Evolutionary conservation across 495 filamentous ascomycete species (phyloP).

Genomic region (Xylaria cubensis): DNA sequence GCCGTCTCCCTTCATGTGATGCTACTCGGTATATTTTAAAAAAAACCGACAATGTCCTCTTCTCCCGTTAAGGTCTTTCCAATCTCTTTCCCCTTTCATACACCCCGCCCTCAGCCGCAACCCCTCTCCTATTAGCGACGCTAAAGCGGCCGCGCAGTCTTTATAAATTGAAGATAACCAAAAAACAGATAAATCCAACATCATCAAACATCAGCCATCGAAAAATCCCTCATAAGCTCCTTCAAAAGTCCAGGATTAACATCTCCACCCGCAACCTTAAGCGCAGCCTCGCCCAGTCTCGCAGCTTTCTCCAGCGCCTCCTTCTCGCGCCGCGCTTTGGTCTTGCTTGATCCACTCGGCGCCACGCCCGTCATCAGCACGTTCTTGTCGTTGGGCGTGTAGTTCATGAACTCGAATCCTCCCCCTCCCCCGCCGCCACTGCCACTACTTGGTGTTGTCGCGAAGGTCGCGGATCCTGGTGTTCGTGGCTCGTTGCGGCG

Average conservation of each 20-base stretch:
- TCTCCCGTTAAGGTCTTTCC: background rate
- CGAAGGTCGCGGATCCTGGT: conserved; percentile 28
- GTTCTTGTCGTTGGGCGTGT: conserved; percentile 79
- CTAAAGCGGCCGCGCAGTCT: no score
- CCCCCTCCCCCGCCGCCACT: conserved; percentile 31
- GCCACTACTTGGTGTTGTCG: conserved; percentile 33
- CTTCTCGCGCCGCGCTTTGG: conserved; percentile 85
- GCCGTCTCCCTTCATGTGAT: background rate
- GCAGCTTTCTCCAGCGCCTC: conserved; percentile 79
- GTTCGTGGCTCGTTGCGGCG: conserved; percentile 34
- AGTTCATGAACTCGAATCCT: conserved; percentile 81
- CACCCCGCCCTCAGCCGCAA: no score
- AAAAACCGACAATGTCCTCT: background rate
- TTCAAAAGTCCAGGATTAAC: conserved; percentile 34
- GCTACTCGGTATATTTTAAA: background rate
- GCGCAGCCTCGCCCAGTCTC: conserved; percentile 74
- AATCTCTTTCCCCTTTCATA: no score
- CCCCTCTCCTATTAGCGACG: no score
- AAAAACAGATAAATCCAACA: no score
- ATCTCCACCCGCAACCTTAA: conserved; percentile 81
- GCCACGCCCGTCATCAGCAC: conserved; percentile 90
- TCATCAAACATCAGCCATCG: background rate
- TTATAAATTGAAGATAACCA: no score
- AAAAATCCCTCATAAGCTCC: conserved; percentile 39
- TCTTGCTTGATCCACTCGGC: conserved; percentile 89